Evolutionary conservation across 1,284 basidiomycete genomes (phyloP).

Genomic region (Tylopilus sp.): DNA sequence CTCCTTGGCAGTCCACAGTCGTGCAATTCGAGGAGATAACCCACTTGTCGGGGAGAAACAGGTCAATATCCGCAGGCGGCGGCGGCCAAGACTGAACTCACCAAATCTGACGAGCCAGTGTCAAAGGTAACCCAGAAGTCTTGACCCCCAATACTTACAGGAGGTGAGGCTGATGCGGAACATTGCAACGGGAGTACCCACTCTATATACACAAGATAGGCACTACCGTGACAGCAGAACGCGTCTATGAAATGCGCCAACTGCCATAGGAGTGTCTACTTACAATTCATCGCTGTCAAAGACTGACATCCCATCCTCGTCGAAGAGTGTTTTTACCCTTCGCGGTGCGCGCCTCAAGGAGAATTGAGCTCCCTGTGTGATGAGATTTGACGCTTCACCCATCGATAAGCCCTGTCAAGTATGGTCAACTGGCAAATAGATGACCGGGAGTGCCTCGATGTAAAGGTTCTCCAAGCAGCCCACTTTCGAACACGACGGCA

Average conservation of each 20-base stretch:
- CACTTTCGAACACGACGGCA: constrained; percentile 24
- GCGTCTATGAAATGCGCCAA: constrained; percentile 4
- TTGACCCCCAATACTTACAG: constrained; percentile 42
- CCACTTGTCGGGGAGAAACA: constrained; percentile 43
- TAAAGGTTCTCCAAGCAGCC: constrained; percentile 13
- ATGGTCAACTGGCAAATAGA: too few species aligned
- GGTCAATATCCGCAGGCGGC: constrained; percentile 1
- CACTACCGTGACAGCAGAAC: constrained; percentile 27
- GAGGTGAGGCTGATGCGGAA: constrained; percentile 1
- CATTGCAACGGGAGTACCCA: constrained; percentile 19
- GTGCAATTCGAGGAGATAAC: constrained; percentile 47
- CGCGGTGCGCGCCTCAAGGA: constrained; percentile 37
- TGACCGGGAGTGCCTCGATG: not conserved
- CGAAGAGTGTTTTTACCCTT: constrained; percentile 19
- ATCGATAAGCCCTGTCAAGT: constrained; percentile 30
- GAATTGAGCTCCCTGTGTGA: constrained; percentile 38
- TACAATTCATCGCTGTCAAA: constrained; percentile 44
- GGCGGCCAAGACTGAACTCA: constrained; percentile 21
- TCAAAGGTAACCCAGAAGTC: constrained; percentile 49
- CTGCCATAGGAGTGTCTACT: constrained; percentile 19
- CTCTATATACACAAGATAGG: constrained; percentile 43
- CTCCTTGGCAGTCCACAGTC: constrained; percentile 45
- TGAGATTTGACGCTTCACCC: constrained; percentile 24
- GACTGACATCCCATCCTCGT: constrained; percentile 23
- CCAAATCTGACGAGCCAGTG: constrained; percentile 46